Conservation (phyloP, 1,139 yeast genomes). For the Yamadazyma buinensis region DNA sequence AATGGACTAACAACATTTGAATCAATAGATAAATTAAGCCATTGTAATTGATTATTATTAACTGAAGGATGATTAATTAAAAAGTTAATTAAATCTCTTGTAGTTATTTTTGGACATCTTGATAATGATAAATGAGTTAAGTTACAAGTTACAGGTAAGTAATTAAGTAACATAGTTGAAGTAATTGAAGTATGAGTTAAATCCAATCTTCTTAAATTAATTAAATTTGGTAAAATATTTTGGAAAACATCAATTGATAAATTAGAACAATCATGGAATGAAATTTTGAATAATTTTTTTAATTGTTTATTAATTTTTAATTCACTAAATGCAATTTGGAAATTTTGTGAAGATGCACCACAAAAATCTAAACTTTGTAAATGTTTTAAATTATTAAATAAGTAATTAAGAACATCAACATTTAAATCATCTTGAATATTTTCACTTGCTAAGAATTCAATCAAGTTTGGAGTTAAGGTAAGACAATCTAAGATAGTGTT, state of each 20-base stretch:
- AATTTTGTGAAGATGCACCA: slow-evolving; percentile 71
- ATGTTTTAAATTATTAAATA: slow-evolving; percentile 58
- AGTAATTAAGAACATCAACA: slow-evolving; percentile 49
- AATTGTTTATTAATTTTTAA: slow-evolving; percentile 19
- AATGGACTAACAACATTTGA: slow-evolving; percentile 63
- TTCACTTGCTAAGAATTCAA: slow-evolving; percentile 80
- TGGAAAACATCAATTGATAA: slow-evolving; percentile 55
- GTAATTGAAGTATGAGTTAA: slow-evolving; percentile 78
- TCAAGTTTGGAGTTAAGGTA: slow-evolving; percentile 58
- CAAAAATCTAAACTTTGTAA: slow-evolving; percentile 81
- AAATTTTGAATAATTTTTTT: slow-evolving; percentile 48
- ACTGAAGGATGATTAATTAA: slow-evolving; percentile 73
- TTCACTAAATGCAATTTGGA: slow-evolving; percentile 58
- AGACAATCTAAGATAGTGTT: slow-evolving; percentile 65
- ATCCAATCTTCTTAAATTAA: slow-evolving; percentile 65
- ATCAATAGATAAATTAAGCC: slow-evolving; percentile 79
- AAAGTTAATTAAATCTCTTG: slow-evolving; percentile 69
- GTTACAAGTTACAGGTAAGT: slow-evolving; percentile 50
- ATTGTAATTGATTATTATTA: slow-evolving; percentile 49
- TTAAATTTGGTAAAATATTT: slow-evolving; percentile 55
- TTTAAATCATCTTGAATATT: slow-evolving; percentile 84
- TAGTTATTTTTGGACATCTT: slow-evolving; percentile 72
- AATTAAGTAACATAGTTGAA: slow-evolving; percentile 45
- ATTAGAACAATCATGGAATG: slow-evolving; percentile 88
- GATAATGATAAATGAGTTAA: slow-evolving; percentile 78